phyloP scores from a whole-genome alignment of 129 eudicot genomes.

The Chrysanthemum makinoi region DNA sequence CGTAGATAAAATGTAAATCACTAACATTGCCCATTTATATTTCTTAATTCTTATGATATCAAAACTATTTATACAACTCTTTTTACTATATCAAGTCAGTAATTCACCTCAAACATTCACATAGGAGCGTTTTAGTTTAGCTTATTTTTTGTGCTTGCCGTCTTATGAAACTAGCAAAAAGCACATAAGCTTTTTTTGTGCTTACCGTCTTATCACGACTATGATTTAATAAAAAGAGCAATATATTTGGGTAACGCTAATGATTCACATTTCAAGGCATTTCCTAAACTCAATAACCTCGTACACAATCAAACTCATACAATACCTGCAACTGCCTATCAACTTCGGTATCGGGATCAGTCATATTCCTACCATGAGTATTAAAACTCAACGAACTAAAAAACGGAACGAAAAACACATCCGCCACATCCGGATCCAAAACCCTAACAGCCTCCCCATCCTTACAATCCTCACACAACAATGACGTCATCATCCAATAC shows the following conservation, averaged over 20 bases:
- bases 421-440: slow-evolving; percentile 74
- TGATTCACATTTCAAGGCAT: too few species aligned
- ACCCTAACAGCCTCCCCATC: slow-evolving; percentile 81
- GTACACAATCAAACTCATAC: too few species aligned
- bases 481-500: slow-evolving; percentile 98
- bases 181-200: too few species aligned
- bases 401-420: slow-evolving; percentile 87
- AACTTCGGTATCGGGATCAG: slow-evolving; percentile 60
- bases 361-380: slow-evolving; percentile 71
- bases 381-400: slow-evolving; percentile 88
- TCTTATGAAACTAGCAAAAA: too few species aligned
- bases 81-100: neutral
- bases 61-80: neutral
- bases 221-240: neutral
- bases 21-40: slow-evolving; percentile 3
- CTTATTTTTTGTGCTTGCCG: too few species aligned
- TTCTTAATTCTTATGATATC: neutral
- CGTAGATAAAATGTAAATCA: slow-evolving; percentile 9
- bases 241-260: too few species aligned
- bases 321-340: slow-evolving; percentile 87
- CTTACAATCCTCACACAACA: slow-evolving; percentile 36
- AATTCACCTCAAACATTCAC: slow-evolving; percentile 1
- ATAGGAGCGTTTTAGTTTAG: neutral
- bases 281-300: too few species aligned
- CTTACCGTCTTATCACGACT: neutral